Evolutionary conservation across 169 alveolate species (phyloP).

Genomic region (Plasmodium relictum): DNA sequence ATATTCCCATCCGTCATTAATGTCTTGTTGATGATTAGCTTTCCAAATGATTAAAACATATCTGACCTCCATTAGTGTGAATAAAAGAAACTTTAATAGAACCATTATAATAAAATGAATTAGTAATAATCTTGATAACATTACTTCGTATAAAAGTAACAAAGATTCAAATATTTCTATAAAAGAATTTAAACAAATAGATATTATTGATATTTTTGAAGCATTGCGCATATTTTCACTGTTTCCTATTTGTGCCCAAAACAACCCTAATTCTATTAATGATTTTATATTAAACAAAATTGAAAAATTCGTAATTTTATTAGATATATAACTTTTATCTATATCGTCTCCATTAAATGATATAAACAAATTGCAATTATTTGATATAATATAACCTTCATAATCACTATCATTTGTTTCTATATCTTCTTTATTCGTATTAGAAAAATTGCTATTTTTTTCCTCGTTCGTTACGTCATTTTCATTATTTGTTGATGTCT

Average conservation of each 20-base stretch:
- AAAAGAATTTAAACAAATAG: constrained; percentile 79
- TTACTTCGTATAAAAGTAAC: constrained; percentile 80
- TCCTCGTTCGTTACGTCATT: neutral
- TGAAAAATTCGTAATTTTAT: constrained; percentile 52
- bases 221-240: constrained; percentile 64
- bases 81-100: constrained; percentile 77
- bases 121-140: constrained; percentile 49
- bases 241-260: constrained; percentile 72
- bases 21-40: constrained; percentile 81
- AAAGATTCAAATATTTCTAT: constrained; percentile 83
- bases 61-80: constrained; percentile 81
- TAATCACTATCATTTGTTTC: neutral
- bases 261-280: constrained; percentile 71
- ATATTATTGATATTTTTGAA: constrained; percentile 72
- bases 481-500: neutral
- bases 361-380: constrained; percentile 57
- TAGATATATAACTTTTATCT: constrained; percentile 32
- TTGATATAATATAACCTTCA: constrained; percentile 57
- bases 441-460: neutral
- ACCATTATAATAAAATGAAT: constrained; percentile 67
- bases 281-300: constrained; percentile 77
- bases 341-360: constrained; percentile 65
- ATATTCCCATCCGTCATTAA: constrained; percentile 84
- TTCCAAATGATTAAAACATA: constrained; percentile 84
- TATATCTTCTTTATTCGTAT: neutral